Conservation (phyloP, 1,139 yeast species). For the Debaryomycetaceae sp. region DNA sequence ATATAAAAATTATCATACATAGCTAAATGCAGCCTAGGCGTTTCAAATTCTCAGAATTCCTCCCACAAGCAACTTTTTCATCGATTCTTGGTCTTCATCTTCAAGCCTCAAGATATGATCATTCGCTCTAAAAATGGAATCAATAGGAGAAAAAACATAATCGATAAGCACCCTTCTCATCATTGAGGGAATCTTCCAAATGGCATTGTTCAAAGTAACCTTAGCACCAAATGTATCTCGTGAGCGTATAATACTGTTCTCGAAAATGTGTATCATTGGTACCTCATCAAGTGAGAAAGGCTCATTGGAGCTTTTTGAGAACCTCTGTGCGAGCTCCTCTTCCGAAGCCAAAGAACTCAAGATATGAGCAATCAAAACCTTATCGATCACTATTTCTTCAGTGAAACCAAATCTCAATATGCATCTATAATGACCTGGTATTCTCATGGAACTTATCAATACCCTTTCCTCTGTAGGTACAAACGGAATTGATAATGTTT, state of each 20-base stretch:
- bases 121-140: slow-evolving; percentile 22
- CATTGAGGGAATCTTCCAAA: slow-evolving; percentile 10
- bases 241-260: slow-evolving; percentile 29
- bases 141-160: slow-evolving; percentile 25
- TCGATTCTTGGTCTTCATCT: slow-evolving; percentile 20
- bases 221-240: slow-evolving; percentile 16
- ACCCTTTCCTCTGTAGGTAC: slow-evolving; percentile 36
- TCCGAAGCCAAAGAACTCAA: slow-evolving; percentile 22
- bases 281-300: slow-evolving; percentile 5
- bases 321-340: slow-evolving; percentile 3
- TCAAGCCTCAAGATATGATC: slow-evolving; percentile 21
- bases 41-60: slow-evolving; percentile 19
- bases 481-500: slow-evolving; percentile 40
- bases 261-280: slow-evolving; percentile 36
- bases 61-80: slow-evolving; percentile 26
- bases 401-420: slow-evolving; percentile 45
- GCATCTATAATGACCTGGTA: slow-evolving; percentile 46
- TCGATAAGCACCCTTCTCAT: slow-evolving; percentile 22
- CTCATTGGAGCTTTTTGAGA: not conserved
- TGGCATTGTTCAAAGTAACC: slow-evolving; percentile 16
- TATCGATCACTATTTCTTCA: slow-evolving; percentile 33
- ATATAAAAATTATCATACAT: not conserved
- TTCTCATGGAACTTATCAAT: slow-evolving; percentile 33
- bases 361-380: slow-evolving; percentile 22
- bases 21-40: not conserved